These are phyloP conservation scores for Avena eriantha DNA, from an alignment of 176 grass and related monocot species.

Conservation along the genomic window DNA sequence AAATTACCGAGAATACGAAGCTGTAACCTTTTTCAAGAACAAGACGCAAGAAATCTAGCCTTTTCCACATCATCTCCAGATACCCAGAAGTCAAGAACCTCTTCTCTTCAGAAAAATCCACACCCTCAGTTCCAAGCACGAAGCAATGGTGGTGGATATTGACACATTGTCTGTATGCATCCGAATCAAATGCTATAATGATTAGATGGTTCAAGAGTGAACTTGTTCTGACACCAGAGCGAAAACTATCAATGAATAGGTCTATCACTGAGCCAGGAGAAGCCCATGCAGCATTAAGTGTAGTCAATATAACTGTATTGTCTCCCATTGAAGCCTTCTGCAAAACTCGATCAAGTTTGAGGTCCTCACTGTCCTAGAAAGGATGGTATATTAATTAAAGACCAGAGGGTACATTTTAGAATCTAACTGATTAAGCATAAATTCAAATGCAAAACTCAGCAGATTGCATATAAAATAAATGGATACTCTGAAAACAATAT, in stretches of 20 bases:
- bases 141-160: slow-evolving; percentile 70
- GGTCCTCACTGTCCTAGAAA: slow-evolving; percentile 68
- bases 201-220: slow-evolving; percentile 67
- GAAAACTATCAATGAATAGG: slow-evolving; percentile 72
- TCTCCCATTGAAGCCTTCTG: slow-evolving; percentile 61
- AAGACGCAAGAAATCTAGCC: slow-evolving; percentile 66
- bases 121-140: slow-evolving; percentile 57
- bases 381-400: slow-evolving; percentile 34
- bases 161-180: slow-evolving; percentile 64
- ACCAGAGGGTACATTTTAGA: slow-evolving; percentile 2
- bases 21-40: slow-evolving; percentile 75
- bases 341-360: slow-evolving; percentile 60
- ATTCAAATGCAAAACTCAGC: background rate
- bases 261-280: slow-evolving; percentile 69
- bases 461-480: slow-evolving; percentile 10
- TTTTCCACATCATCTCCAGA: slow-evolving; percentile 87
- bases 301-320: slow-evolving; percentile 77
- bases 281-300: slow-evolving; percentile 78
- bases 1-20: slow-evolving; percentile 78
- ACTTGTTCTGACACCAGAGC: slow-evolving; percentile 45
- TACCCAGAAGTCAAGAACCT: slow-evolving; percentile 72
- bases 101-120: slow-evolving; percentile 76
- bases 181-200: slow-evolving; percentile 63
- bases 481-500: background rate
- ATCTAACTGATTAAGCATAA: background rate